Percentiles rank a stretch among this genome's conserved stretches.
Conservation (phyloP, 1,139 yeast genomes). For the Suhomyces kunorum region DNA sequence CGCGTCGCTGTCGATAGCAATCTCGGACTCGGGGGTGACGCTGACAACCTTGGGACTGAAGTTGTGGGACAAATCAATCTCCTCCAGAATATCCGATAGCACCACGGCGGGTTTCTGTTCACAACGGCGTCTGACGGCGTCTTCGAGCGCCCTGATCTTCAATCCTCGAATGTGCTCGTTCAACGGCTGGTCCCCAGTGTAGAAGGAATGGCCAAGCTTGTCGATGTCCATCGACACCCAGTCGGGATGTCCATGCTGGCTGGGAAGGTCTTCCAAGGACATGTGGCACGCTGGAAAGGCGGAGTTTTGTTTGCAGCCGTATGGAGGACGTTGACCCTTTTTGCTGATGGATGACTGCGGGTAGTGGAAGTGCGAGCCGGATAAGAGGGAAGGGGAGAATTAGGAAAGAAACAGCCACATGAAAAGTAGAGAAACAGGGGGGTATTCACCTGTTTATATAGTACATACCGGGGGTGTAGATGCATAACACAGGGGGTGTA, state of each 20-base stretch:
- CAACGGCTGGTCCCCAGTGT: constrained; percentile 44
- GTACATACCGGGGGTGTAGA: neutral
- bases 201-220: constrained; percentile 51
- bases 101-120: neutral
- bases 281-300: neutral
- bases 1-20: too few relatives aligned
- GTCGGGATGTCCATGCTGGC: constrained; percentile 29
- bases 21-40: too few relatives aligned
- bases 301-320: constrained; percentile 4
- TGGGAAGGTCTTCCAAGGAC: constrained; percentile 7
- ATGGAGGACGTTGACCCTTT: constrained; percentile 3
- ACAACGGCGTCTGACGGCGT: constrained; percentile 29
- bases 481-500: neutral
- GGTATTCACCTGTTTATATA: neutral
- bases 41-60: too few relatives aligned
- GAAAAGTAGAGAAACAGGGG: neutral
- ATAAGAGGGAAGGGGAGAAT: neutral
- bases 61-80: too few relatives aligned
- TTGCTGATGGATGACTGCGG: constrained; percentile 6
- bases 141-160: constrained; percentile 41
- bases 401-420: neutral
- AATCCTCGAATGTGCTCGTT: constrained; percentile 40
- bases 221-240: constrained; percentile 56
- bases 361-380: constrained; percentile 4
- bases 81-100: neutral